phyloP scores from a whole-genome alignment of 805 yeast species.

The Candida michaelii region DNA sequence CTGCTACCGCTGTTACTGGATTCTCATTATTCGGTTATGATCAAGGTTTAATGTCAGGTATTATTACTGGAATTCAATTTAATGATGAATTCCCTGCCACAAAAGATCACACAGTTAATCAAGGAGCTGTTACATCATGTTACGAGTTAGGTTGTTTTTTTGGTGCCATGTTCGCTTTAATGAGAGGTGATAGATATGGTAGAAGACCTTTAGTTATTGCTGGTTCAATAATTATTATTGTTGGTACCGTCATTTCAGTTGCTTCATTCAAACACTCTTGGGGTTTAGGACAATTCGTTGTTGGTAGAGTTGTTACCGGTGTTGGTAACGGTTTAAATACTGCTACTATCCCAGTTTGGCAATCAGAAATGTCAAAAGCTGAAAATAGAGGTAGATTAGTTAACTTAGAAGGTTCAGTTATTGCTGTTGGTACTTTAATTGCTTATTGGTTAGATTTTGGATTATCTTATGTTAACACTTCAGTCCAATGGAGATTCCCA shows the following conservation, averaged over 20 bases:
- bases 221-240: conserved; percentile 39
- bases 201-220: conserved; percentile 40
- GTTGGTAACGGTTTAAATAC: conserved; percentile 43
- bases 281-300: conserved; percentile 70
- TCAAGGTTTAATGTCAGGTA: conserved; percentile 47
- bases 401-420: conserved; percentile 49
- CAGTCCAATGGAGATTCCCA: conserved; percentile 47
- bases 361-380: conserved; percentile 45
- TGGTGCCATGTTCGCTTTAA: conserved; percentile 43
- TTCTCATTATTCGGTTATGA: conserved; percentile 35
- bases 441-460: conserved; percentile 67
- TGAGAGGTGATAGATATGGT: conserved; percentile 41
- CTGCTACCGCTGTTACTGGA: conserved; percentile 29
- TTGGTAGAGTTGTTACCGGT: conserved; percentile 54
- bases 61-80: conserved; percentile 39
- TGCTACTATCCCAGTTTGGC: conserved; percentile 48
- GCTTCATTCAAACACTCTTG: conserved; percentile 38
- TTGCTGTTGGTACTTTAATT: conserved; percentile 67
- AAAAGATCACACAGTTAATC: conserved; percentile 38
- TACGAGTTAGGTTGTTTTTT: conserved; percentile 61
- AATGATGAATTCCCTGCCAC: conserved; percentile 42
- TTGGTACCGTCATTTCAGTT: conserved; percentile 43
- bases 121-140: conserved; percentile 70
- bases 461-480: conserved; percentile 58
- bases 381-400: conserved; percentile 42